A percentile compares a stretch with the other conserved stretches of the same genome.
Evolutionary conservation across 2,329 filamentous ascomycete species (phyloP).

Genomic region (Colletotrichum acutatum): DNA sequence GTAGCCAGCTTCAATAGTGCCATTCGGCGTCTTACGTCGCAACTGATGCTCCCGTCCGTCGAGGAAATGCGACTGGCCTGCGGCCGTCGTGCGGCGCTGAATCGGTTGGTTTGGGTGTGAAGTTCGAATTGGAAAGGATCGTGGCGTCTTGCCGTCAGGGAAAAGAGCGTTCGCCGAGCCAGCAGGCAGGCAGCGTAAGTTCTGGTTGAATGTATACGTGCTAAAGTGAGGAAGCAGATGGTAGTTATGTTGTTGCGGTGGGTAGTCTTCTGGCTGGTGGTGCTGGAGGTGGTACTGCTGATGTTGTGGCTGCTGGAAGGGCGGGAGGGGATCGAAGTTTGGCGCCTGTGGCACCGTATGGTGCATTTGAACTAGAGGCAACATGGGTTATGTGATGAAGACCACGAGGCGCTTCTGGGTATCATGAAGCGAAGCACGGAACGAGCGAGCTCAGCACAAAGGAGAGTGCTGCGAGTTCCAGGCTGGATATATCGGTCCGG

Average conservation of each 20-base stretch:
- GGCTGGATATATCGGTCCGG: constrained; percentile 17
- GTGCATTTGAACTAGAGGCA: constrained; percentile 64
- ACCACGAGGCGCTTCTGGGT: constrained; percentile 21
- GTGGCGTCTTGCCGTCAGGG: constrained; percentile 40
- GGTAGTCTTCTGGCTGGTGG: constrained; percentile 33
- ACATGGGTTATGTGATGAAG: constrained; percentile 49
- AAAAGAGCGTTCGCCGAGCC: constrained; percentile 21
- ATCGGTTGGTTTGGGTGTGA: constrained; percentile 45
- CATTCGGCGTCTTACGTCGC: constrained; percentile 91
- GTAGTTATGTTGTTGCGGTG: constrained; percentile 40
- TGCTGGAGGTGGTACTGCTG: constrained; percentile 30
- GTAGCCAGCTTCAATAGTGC: constrained; percentile 91
- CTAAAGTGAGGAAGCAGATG: constrained; percentile 39
- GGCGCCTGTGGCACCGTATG: constrained; percentile 59
- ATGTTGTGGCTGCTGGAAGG: constrained; percentile 34
- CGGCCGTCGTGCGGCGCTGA: constrained; percentile 36
- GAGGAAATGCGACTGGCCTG: constrained; percentile 21
- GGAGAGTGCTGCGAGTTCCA: constrained; percentile 41
- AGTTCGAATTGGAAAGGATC: constrained; percentile 49
- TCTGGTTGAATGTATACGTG: constrained; percentile 22
- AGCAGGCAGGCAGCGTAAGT: constrained; percentile 37
- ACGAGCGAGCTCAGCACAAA: constrained; percentile 26
- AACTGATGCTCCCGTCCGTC: constrained; percentile 77
- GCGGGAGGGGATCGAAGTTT: constrained; percentile 50
- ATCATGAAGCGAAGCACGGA: background rate